Conservation (phyloP, 1,284 basidiomycete genomes). For the Cryptococcus floricola region DNA sequence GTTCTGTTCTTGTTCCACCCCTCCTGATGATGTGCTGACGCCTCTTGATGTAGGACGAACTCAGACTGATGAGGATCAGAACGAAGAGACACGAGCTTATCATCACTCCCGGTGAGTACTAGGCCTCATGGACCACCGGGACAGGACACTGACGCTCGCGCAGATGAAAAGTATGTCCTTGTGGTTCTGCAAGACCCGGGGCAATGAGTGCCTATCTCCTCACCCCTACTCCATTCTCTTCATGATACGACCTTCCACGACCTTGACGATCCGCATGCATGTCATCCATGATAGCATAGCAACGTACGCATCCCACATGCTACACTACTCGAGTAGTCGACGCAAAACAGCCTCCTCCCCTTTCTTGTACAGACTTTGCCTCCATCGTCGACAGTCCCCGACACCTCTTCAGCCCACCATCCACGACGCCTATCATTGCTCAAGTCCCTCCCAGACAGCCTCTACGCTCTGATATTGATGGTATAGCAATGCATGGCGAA, state of each 20-base stretch:
- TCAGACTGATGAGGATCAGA: constrained; percentile 82
- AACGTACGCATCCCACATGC: not conserved
- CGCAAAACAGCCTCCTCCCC: too few relatives aligned
- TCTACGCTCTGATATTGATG: too few relatives aligned
- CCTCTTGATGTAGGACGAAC: constrained; percentile 65
- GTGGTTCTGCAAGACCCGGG: constrained; percentile 76
- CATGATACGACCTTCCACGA: not conserved
- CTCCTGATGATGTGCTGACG: not conserved
- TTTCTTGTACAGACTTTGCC: not conserved
- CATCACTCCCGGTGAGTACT: constrained; percentile 77
- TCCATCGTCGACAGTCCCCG: not conserved
- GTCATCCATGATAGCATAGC: not conserved
- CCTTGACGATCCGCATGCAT: not conserved
- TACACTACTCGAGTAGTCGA: too few relatives aligned
- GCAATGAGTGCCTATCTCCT: constrained; percentile 7
- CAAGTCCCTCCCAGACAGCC: too few relatives aligned
- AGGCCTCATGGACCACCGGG: not conserved
- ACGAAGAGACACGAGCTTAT: constrained; percentile 88
- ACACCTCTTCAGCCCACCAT: too few relatives aligned
- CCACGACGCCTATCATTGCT: too few relatives aligned
- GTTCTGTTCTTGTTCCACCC: not conserved
- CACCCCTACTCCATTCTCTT: not conserved
- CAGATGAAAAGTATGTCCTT: constrained; percentile 76
- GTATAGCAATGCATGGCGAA: too few relatives aligned
- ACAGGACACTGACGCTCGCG: constrained; percentile 1